Percentiles rank a stretch among this genome's conserved stretches.
Conservation (phyloP, 2,329 filamentous ascomycete genomes). For the Beauveria medogensis region DNA sequence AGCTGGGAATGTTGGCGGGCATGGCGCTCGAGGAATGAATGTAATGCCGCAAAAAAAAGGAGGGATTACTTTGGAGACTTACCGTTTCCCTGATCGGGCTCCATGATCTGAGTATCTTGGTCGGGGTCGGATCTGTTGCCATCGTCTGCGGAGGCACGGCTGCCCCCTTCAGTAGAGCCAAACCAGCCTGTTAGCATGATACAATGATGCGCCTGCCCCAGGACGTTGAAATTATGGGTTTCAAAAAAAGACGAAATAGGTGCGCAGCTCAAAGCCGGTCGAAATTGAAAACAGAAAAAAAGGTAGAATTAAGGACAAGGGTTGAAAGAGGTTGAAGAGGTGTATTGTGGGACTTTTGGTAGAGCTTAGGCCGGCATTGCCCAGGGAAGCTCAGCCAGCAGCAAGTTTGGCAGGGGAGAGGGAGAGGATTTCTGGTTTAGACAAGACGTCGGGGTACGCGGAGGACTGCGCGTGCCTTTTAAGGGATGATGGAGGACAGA, state of each 20-base stretch:
- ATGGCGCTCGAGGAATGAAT: not conserved
- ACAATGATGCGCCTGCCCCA: slow-evolving; percentile 14
- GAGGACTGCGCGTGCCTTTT: not conserved
- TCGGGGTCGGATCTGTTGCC: slow-evolving; percentile 34
- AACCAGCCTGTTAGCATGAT: slow-evolving; percentile 37
- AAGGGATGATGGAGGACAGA: not conserved
- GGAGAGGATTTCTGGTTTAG: not conserved
- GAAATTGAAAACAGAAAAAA: not conserved
- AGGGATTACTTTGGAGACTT: slow-evolving; percentile 23
- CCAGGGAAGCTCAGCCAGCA: not conserved
- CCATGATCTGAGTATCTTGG: slow-evolving; percentile 75
- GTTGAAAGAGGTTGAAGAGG: slow-evolving; percentile 6
- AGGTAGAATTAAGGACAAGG: not conserved
- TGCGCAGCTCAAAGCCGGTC: not conserved
- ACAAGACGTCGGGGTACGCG: not conserved
- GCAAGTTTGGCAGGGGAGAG: not conserved
- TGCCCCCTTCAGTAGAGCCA: slow-evolving; percentile 31
- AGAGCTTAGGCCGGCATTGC: not conserved
- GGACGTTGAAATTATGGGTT: not conserved
- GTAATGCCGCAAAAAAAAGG: not conserved
- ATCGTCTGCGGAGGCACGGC: slow-evolving; percentile 51
- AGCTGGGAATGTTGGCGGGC: not conserved
- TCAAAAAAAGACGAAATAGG: not conserved
- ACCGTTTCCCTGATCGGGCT: slow-evolving; percentile 93
- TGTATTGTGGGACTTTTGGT: not conserved